Evolutionary conservation across 345 rosid genomes (phyloP).

Genomic region (Linum trigynum): DNA sequence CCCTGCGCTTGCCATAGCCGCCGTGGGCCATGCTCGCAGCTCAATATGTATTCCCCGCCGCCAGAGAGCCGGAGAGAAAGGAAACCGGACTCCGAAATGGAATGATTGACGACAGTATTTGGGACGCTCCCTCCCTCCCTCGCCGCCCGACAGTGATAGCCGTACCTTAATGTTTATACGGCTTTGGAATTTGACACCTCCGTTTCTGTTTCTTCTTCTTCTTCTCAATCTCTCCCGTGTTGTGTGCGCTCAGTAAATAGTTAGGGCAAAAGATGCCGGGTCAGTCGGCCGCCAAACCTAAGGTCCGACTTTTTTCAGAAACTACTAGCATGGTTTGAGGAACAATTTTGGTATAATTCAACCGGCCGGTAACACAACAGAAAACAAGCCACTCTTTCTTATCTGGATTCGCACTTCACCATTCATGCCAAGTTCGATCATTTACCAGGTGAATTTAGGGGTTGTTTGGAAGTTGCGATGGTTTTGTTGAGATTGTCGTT

Average conservation of each 20-base stretch:
- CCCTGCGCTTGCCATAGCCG: constrained; percentile 71
- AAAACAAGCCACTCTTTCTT: no score
- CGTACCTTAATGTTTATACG: background rate
- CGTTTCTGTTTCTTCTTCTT: background rate
- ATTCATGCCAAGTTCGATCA: no score
- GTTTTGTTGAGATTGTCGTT: no score
- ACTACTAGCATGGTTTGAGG: no score
- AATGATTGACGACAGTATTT: no score
- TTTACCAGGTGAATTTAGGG: no score
- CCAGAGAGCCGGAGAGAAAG: background rate
- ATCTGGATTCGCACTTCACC: no score
- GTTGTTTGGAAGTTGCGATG: no score
- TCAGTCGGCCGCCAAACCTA: background rate
- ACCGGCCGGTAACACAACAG: no score
- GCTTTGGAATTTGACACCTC: background rate
- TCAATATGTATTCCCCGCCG: background rate
- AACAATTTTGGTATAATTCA: no score
- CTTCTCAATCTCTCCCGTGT: background rate
- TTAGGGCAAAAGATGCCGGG: background rate
- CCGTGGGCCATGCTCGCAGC: constrained; percentile 70
- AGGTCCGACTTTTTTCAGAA: background rate
- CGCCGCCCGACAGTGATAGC: background rate
- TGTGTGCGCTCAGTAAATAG: background rate
- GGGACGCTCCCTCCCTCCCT: no score
- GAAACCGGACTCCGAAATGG: background rate